phyloP scores from a whole-genome alignment of 2,329 filamentous ascomycete species.

The Anthostomella pinea region DNA sequence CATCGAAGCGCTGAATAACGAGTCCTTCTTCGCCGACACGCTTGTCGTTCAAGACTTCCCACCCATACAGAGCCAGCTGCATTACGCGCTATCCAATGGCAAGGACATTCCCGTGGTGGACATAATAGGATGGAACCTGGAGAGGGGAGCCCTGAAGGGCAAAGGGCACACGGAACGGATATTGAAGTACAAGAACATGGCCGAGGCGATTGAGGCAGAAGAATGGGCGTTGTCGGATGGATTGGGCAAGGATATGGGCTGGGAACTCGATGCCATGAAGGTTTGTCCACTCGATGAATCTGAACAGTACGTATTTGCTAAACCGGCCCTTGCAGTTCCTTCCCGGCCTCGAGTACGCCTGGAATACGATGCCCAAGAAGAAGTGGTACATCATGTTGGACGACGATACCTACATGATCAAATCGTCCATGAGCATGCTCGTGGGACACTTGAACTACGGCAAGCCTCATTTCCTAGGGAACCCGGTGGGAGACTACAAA shows the following conservation, averaged over 20 bases:
- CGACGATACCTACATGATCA: constrained; percentile 56
- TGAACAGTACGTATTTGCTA: neutral
- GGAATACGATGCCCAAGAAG: constrained; percentile 48
- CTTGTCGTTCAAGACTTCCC: constrained; percentile 53
- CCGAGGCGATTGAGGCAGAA: constrained; percentile 31
- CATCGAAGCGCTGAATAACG: constrained; percentile 44
- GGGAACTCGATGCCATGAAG: constrained; percentile 37
- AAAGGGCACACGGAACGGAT: constrained; percentile 30
- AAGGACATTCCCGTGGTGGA: constrained; percentile 29
- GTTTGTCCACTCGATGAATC: constrained; percentile 16
- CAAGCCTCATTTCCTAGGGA: constrained; percentile 51
- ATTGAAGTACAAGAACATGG: constrained; percentile 30
- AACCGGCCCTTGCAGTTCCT: constrained; percentile 43
- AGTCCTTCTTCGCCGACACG: constrained; percentile 39
- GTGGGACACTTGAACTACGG: constrained; percentile 48
- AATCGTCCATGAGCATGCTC: constrained; percentile 45
- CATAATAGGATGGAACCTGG: constrained; percentile 33
- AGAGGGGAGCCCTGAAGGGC: constrained; percentile 26
- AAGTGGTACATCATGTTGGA: constrained; percentile 59
- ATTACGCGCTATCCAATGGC: constrained; percentile 24
- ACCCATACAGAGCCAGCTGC: constrained; percentile 18
- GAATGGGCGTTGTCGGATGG: constrained; percentile 32
- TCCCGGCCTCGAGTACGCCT: constrained; percentile 51
- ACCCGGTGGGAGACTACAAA: constrained; percentile 55
- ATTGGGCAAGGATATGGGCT: constrained; percentile 31